Conservation (phyloP, 2,329 filamentous ascomycete species). For the Orbilia javanica region DNA sequence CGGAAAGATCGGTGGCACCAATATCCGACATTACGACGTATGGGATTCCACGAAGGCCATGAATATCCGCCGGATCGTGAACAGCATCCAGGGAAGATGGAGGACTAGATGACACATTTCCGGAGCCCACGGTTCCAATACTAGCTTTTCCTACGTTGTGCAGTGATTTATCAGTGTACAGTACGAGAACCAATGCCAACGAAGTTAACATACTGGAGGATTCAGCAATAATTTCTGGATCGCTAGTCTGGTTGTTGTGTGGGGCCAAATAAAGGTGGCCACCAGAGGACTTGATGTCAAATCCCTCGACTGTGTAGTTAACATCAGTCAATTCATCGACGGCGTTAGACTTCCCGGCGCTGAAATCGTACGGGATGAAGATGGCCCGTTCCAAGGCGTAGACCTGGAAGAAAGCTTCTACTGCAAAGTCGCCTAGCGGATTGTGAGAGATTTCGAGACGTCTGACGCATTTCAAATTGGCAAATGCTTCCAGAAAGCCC, state of each 20-base stretch:
- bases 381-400: constrained; percentile 43
- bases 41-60: constrained; percentile 53
- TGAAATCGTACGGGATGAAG: constrained; percentile 45
- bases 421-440: constrained; percentile 44
- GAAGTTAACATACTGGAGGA: constrained; percentile 15
- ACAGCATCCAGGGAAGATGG: constrained; percentile 23
- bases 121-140: constrained; percentile 18
- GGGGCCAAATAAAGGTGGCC: constrained; percentile 38
- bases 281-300: constrained; percentile 50
- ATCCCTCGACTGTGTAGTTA: constrained; percentile 47
- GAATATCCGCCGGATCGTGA: constrained; percentile 43
- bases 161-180: neutral
- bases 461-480: constrained; percentile 36
- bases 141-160: constrained; percentile 25
- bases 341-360: constrained; percentile 4
- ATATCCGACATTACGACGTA: constrained; percentile 48
- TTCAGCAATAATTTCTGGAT: constrained; percentile 9
- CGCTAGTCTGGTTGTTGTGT: neutral
- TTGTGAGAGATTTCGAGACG: constrained; percentile 42
- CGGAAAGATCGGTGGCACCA: constrained; percentile 41
- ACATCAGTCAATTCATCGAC: constrained; percentile 37
- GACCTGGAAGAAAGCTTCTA: constrained; percentile 40
- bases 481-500: constrained; percentile 31
- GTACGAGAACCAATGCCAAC: neutral
- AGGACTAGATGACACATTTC: constrained; percentile 35